Base-by-base conservation (phyloP, 2,329 filamentous ascomycete species). In the Claviceps purpurea region DNA sequence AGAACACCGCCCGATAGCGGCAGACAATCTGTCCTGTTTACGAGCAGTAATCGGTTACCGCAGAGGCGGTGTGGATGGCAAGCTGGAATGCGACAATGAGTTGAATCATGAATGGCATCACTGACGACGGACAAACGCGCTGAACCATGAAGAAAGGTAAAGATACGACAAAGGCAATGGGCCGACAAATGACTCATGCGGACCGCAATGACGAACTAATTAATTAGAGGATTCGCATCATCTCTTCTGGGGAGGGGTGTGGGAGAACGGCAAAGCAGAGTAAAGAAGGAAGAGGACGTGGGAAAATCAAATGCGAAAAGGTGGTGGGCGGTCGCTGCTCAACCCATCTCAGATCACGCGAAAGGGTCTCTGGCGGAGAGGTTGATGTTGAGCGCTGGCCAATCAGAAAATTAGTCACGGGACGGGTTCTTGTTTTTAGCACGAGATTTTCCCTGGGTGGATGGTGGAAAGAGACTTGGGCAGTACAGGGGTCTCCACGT, bases 331-430 rank as follows among this genome's bases (percentile, higher is more conserved):
- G 55, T 56, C 52, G 53, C 52, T 48, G 52, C 52, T 55, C 56
- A 54, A 57, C 56, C 56, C 56, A 57, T 57, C 51, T 45, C 52
- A 57, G 64, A 66, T 66, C 64, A 66, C 60, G 64, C 58, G 60
- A 57, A 61, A 51, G 59, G 61, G 64, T 63, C 62, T 61, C 59
- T 58, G 65, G 62, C 59, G 57, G 58, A 58, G 57, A 65, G 60
- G 61, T 64, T 64, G 64, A 64, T 60, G 64, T 62, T 58, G 61
- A 57, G 38, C 47, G 52, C 58, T 50, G 61, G 58, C 67, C 67
- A 69, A 69, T 69, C 65, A 69, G 60, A 68, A 69, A 68, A 66
- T 59, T 63, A 64, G 60, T 61, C 64, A 60, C 60, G 58, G 55
- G 55, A 57, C 59, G 62, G 59, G 58, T 11, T 60, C 63, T 65